These are phyloP conservation scores for Melaleuca quinquenervia DNA, from an alignment of 345 rosid species.

Conservation along the genomic window DNA sequence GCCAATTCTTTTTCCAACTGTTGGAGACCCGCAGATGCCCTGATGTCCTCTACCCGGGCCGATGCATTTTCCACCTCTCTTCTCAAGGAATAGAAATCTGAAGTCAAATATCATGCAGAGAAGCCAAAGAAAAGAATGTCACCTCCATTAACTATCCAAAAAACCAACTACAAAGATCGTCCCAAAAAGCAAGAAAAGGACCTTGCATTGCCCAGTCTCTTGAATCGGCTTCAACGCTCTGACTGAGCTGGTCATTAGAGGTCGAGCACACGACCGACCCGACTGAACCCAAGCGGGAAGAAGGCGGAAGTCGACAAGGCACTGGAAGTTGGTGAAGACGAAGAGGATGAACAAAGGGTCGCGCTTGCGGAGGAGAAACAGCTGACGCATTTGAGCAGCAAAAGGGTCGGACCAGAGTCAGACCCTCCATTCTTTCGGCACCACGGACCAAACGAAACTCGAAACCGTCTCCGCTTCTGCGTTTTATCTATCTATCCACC, in stretches of 20 bases:
- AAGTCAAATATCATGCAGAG: neutral
- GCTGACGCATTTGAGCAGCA: neutral
- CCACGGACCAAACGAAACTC: neutral
- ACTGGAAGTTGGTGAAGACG: neutral
- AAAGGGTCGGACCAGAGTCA: neutral
- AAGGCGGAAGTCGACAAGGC: neutral
- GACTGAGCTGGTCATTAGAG: conserved; percentile 40
- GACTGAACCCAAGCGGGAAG: neutral
- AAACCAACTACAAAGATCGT: neutral
- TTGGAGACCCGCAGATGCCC: conserved; percentile 42
- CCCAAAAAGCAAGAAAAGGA: neutral
- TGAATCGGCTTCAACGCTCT: conserved; percentile 26
- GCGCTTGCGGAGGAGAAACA: neutral
- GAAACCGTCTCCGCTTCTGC: neutral
- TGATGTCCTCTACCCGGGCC: conserved; percentile 59
- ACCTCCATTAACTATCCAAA: neutral
- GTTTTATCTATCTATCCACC: neutral
- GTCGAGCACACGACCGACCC: conserved; percentile 33
- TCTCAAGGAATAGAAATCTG: conserved; percentile 79
- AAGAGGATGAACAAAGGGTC: neutral
- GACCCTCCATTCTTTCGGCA: neutral
- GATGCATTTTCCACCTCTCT: conserved; percentile 68
- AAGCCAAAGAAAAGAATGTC: neutral
- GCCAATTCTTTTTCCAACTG: conserved; percentile 48
- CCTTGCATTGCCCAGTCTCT: conserved; percentile 84